Evolutionary conservation across 2,329 filamentous ascomycete species (phyloP), one percentile per base, ranked within the genome.

Genomic region (Penicillium sp.): DNA sequence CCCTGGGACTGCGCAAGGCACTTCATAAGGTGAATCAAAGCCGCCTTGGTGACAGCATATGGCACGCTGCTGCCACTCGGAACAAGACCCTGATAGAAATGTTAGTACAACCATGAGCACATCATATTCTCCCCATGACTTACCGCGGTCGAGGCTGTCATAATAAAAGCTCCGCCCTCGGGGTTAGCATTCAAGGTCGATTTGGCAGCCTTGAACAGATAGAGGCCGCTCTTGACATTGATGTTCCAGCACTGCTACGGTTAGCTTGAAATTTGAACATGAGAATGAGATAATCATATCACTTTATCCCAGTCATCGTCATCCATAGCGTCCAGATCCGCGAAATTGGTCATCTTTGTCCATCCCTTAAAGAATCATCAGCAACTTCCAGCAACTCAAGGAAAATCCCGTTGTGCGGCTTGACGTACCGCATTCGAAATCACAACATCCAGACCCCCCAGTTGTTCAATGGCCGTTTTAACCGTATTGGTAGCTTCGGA

Each of bases 31-130:
- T 90, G 87, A 52, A 90, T 74, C 56, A 84, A 83, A 11, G 90
- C 90, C 0, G 90, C 84, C 71, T 95, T 95, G 37, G 89, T 90
- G 19, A 93, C 87, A 0, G 86, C 81, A 68, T 95, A 95, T 3
- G 90, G 84, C 87, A 87, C 82, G 43, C 81, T 83, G 63, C 81
- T 84, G 4, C 84, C 84, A 52, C 69, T 71, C 51, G 82, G 71
- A n/a, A 76, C 68, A 58, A 82, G 63, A 46, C 80, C 80, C 80
- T 82, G 59, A 19, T 6, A 26, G 16, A 19, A 16, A 13, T 46
- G 3, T 35, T 27, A 26, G 16, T 9, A 42, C n/a, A 19, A 10
- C 14, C 21, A 13, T 22, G 7, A 42, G 13, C 6, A 19, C 4
- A 19, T 9, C 29, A 19, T 19, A 29, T 29, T 14, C 19, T 33